phyloP scores from a whole-genome alignment of 2,329 filamentous ascomycete genomes.

The Monilinia polystroma region DNA sequence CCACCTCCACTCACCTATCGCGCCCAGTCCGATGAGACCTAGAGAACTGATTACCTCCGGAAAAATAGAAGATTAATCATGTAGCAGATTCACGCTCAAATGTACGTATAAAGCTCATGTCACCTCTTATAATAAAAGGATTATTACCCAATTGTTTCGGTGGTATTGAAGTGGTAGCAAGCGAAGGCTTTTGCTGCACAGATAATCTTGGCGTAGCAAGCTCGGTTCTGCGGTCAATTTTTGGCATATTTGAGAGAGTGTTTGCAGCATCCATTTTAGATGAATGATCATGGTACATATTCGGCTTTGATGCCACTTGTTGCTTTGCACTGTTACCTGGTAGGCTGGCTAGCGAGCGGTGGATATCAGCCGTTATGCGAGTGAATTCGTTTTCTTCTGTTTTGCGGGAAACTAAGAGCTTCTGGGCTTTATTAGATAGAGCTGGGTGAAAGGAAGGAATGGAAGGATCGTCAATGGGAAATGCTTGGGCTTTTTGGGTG shows the following conservation, averaged over 20 bases:
- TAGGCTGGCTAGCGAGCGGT: not conserved
- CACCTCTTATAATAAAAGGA: conserved; percentile 2
- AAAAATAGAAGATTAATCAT: not conserved
- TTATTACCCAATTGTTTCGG: not conserved
- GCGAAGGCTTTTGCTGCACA: not conserved
- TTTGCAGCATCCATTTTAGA: not conserved
- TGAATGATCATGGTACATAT: too few species aligned
- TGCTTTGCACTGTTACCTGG: not conserved
- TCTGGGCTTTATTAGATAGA: not conserved
- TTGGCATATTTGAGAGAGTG: not conserved
- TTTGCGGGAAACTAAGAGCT: not conserved
- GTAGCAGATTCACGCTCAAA: not conserved
- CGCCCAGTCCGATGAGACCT: not conserved
- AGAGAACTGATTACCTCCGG: not conserved
- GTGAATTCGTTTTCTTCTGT: not conserved
- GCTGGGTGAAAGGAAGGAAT: conserved; percentile 7
- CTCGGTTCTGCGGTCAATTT: not conserved
- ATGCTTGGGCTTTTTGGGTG: not conserved
- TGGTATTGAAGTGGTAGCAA: too few species aligned
- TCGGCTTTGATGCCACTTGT: not conserved
- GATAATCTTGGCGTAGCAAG: not conserved
- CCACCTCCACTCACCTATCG: not conserved
- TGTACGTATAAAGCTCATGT: conserved; percentile 11
- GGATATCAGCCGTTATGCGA: conserved; percentile 2
- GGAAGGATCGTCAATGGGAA: not conserved